These are phyloP conservation scores for Vigna angularis DNA, from an alignment of 306 rosid genomes.

Conservation along the genomic window DNA sequence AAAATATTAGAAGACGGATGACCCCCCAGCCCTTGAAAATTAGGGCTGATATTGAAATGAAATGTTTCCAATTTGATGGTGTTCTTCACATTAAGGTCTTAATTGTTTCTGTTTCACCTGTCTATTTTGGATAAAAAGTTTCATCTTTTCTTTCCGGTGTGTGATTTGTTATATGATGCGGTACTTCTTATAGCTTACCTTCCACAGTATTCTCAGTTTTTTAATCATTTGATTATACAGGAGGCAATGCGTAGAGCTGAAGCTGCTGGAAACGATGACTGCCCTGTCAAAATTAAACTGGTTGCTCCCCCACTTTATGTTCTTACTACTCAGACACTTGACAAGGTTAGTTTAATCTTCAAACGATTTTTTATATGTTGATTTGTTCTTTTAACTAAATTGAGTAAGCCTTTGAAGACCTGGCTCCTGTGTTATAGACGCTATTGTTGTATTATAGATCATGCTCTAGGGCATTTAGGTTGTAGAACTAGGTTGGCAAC, in stretches of 20 bases:
- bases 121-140: neutral
- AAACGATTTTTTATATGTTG: constrained; percentile 11
- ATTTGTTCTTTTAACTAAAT: constrained; percentile 22
- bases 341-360: constrained; percentile 69
- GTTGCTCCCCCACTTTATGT: constrained; percentile 99
- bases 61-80: constrained; percentile 97
- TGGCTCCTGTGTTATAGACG: neutral
- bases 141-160: constrained; percentile 12
- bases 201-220: constrained; percentile 16
- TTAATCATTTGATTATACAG: constrained; percentile 52
- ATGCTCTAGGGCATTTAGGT: neutral
- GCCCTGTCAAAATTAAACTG: constrained; percentile 97
- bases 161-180: constrained; percentile 15
- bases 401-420: neutral
- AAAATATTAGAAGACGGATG: constrained; percentile 92
- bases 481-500: neutral
- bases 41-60: constrained; percentile 96
- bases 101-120: neutral
- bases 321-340: constrained; percentile 98
- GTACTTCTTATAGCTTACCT: neutral
- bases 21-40: constrained; percentile 97
- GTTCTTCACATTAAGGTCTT: constrained; percentile 93
- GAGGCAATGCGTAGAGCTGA: constrained; percentile 96
- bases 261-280: constrained; percentile 90
- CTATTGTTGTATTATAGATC: neutral